Base-by-base conservation (phyloP, 768 basidiomycete species). In the Coprinopsis strossmayeri region DNA sequence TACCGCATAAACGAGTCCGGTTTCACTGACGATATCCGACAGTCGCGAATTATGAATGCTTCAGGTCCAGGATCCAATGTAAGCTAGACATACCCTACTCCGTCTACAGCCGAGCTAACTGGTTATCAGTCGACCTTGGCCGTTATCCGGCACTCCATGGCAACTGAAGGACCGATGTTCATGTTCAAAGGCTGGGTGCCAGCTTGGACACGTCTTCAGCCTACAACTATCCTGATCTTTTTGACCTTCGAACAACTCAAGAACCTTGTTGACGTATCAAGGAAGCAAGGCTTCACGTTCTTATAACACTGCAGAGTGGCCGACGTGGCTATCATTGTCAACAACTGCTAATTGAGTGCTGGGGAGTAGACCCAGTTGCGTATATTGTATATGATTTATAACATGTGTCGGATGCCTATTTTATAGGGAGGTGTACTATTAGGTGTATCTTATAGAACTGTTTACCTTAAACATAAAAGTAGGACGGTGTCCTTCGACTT, bases 181-280 rank as follows among this genome's bases (percentile, higher is more conserved):
- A 87, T 92, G 84, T 90, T 92, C 73, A 90, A 89, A 62, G 90
- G 90, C 53, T 92, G 90, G 90, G 65, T 91, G 9, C 90, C 90
- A 0, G 87, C 89, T 12, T 92, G 88, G 88, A 77, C 79, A 45
- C 74, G 90, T 62, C 73, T 92, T 34, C 87, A 91, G 60, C 90
- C 89, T 0, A 91, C 88, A 35, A 92, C 90, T 2, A 88, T 92
- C 54, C 72, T 92, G 32, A 91, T 91, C 61, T 92, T 91, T 72
- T 63, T 91, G 53, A 89, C 85, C 5, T 71, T 91, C 30, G 89
- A 91, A 59, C 87, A 90, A 64, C 62, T 90, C 55, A 90, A 81
- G 76, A 82, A 81, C 46, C 57, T 69, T 2, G 84, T 87, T 1
- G 87, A 90, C 57, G 80, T 72, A 63, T 64, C 75, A 47, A 66